These are phyloP conservation scores for Batrachochytrium dendrobatidis DNA, from an alignment of 371 early-diverging fungal genomes.

Conservation along the genomic window DNA sequence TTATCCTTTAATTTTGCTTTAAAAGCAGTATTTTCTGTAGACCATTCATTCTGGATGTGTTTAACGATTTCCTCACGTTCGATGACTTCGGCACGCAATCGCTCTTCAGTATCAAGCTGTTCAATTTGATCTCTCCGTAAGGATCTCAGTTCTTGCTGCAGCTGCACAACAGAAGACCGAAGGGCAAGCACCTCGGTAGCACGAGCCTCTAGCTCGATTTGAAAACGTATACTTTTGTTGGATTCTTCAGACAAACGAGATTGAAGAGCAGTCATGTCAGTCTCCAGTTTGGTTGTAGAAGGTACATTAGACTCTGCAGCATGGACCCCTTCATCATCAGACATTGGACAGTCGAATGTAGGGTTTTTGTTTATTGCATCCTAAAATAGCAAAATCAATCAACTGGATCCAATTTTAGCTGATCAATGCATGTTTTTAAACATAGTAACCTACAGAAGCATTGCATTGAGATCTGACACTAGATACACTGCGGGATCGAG, in stretches of 20 bases:
- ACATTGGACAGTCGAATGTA: no score
- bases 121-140: background rate
- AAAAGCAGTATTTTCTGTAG: background rate
- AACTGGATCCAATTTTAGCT: no score
- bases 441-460: no score
- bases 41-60: background rate
- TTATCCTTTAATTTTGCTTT: background rate
- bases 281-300: no score
- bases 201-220: background rate
- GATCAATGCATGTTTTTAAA: no score
- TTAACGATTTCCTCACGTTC: background rate
- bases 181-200: background rate
- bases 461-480: no score
- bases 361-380: no score
- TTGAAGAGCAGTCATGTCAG: no score
- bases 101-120: background rate
- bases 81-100: background rate
- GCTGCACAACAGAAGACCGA: background rate
- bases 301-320: no score
- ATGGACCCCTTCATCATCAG: no score
- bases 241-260: background rate
- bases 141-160: background rate
- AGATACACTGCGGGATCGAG: no score
- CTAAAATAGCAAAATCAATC: no score
- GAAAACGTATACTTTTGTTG: background rate